Base-by-base conservation (phyloP, 176 grass and related monocot species). In the Neostapfia colusana region DNA sequence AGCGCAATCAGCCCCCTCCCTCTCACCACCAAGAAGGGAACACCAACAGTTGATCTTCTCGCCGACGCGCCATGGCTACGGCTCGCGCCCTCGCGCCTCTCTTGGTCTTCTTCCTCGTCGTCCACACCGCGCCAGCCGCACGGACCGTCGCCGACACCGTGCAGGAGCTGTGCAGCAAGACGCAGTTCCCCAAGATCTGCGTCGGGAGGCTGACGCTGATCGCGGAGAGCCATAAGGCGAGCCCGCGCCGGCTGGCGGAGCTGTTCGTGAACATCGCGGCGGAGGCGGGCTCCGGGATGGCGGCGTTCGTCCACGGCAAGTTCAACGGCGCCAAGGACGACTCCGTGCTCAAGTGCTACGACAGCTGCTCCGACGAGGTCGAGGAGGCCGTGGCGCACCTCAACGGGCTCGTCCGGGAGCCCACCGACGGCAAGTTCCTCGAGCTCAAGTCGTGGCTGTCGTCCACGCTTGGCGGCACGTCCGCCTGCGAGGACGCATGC, bases 381-480 rank as follows among this genome's bases (percentile, higher is more conserved):
- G 86, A 88, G 56, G 86, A 88, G 81, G 65, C 86, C 0, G 65
- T 88, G 57, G 81, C 81, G 16, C 86, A 88, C 77, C 71, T 84
- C 1, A 80, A 35, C 81, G 86, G 45, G 4, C 48, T 81, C 12
- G 57, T 60, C 45, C 70, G 77, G 2, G 86, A 80, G 65, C 65
- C 79, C 71, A 84, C 76, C 21, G 65, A 84, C 71, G 57, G 50
- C 77, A 84, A 84, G 81, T 84, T 88, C 77, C 45, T 70, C 0
- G 86, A 88, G 81, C 48, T 88, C 65, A 84, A 80, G 81, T 54
- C 76, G 1, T 88, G 86, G 86, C 65, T 88, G 2, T 69, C 81
- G 6, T 73, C 86, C 7, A 76, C 71, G 46, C 76, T 88, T 1
- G 86, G 76, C 65, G 71, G 71, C 71, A 5, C 77, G 0, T 76